Conservation (phyloP, 177 flowering plant genomes). For the Vitis hybrid region DNA sequence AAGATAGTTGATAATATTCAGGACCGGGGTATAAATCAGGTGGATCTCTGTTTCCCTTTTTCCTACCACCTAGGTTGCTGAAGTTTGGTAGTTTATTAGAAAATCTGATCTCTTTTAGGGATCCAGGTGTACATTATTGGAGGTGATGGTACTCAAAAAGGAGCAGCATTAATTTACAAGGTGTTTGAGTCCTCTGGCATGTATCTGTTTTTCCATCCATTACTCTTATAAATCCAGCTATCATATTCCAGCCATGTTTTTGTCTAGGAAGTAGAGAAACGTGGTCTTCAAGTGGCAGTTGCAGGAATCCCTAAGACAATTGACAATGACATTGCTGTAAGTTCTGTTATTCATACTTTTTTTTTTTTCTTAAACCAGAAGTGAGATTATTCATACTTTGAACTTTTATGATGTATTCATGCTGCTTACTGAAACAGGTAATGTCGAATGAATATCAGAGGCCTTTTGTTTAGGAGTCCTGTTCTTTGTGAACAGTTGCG, state of each 20-base stretch:
- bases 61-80: neutral
- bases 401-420: no score
- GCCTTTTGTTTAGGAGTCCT: no score
- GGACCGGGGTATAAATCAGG: conserved; percentile 82
- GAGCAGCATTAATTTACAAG: conserved; percentile 67
- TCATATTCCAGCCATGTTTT: conserved; percentile 2
- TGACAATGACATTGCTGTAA: conserved; percentile 81
- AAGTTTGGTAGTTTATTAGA: neutral
- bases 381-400: no score
- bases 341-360: conserved; percentile 7
- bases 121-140: conserved; percentile 79
- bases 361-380: neutral
- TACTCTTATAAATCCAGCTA: neutral
- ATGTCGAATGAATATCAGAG: no score
- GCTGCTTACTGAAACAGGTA: no score
- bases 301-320: conserved; percentile 86
- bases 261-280: conserved; percentile 65
- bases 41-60: conserved; percentile 10
- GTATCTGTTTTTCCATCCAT: neutral
- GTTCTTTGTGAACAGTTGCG: no score
- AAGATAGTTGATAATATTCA: conserved; percentile 82
- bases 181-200: conserved; percentile 24
- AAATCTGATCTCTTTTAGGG: neutral
- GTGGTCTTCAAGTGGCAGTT: conserved; percentile 70
- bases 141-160: conserved; percentile 84